Base-by-base conservation (phyloP, 805 yeast species). In the Metschnikowia orientalis region DNA sequence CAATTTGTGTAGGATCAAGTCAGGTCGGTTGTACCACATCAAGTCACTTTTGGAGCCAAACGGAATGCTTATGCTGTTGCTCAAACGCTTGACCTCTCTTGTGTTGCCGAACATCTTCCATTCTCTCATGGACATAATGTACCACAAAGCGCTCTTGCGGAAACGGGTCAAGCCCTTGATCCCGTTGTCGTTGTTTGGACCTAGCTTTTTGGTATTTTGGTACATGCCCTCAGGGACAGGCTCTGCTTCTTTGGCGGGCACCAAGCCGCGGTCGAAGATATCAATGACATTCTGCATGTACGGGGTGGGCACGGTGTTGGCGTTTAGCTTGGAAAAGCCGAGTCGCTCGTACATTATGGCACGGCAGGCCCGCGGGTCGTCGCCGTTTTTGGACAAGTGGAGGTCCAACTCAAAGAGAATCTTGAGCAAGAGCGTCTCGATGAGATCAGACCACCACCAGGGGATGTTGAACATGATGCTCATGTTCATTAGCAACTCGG, bases 131-230 rank as follows among this genome's bases (percentile, higher is more conserved):
- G 95, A 79, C 17, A 88, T 53, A 17, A 88, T 53, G 44, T 72
- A 70, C 86, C 95, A 88, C 18, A 89, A 66, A 0, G 85, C 75
- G 1, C 88, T 76, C 51, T 87, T 87, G 34, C 97, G 69, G 32
- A 58, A 58, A 37, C 95, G 64, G 2, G 82, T 74, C 13, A 75
- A 54, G 0, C 90, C 69, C 15, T 45, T 79, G 22, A 71, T 52
- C 0, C 67, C 61, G 4, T 63, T 59, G 32, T 67, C 51, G 20
- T 64, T 57, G 4, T 51, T 47, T 3, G 62, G 60, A 4, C 35
- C 17, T 11, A 75, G 44, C 32, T 70, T 63, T 26, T 47, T 29
- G 2, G 53, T 50, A 49, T 66, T 67, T 35, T 52, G 44, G 46
- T 63, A 60, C 21, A 41, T 35, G 11, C 57, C 66, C 10, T 50